Percentiles rank a stretch among this genome's conserved stretches.
phyloP scores from a whole-genome alignment of 1,284 basidiomycete genomes.

The Blastosporella zonata region DNA sequence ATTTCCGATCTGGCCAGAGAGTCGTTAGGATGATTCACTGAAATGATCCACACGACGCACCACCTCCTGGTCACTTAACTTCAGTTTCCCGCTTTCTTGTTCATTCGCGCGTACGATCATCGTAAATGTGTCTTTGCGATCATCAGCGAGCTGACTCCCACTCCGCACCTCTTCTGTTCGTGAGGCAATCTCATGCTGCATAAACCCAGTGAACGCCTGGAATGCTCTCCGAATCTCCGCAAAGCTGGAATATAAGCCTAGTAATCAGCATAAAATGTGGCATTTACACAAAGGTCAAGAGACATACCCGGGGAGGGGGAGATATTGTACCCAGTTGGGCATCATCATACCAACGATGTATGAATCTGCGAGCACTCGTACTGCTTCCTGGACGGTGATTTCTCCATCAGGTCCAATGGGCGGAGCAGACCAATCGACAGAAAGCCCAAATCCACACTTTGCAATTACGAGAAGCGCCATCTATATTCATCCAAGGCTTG shows the following conservation, averaged over 20 bases:
- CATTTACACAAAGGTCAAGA: neutral
- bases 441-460: conserved; percentile 48
- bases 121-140: conserved; percentile 40
- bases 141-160: conserved; percentile 13
- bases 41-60: conserved; percentile 25
- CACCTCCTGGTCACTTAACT: conserved; percentile 45
- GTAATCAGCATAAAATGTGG: neutral
- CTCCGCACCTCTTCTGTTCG: conserved; percentile 31
- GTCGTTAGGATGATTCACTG: neutral
- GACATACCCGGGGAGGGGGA: conserved; percentile 41
- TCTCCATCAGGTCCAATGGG: conserved; percentile 31
- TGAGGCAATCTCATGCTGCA: conserved; percentile 37
- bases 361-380: conserved; percentile 34
- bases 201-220: conserved; percentile 32
- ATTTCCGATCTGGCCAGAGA: conserved; percentile 44
- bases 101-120: conserved; percentile 49
- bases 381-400: conserved; percentile 43
- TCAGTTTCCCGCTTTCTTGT: conserved; percentile 40
- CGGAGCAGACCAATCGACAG: conserved; percentile 41
- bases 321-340: conserved; percentile 40
- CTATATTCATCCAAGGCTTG: conserved; percentile 22
- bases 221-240: conserved; percentile 24
- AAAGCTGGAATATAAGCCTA: too few species aligned
- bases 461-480: conserved; percentile 47
- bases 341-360: conserved; percentile 25